Conservation (phyloP, 192 early-diverging fungal genomes). For the Chytriomyces sp. region DNA sequence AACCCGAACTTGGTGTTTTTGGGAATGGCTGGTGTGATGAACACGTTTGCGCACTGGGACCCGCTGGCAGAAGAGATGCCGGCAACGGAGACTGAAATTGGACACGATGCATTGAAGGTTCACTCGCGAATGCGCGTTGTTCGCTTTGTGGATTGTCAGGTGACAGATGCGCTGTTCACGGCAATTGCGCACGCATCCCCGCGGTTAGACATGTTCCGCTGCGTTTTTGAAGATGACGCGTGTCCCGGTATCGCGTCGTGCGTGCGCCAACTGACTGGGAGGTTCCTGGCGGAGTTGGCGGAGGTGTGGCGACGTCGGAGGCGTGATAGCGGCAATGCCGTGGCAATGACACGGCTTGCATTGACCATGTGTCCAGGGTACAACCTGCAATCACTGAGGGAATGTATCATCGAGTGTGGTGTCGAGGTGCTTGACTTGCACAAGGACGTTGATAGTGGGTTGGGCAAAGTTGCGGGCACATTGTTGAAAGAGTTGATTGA, state of each 20-base stretch:
- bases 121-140: constrained; percentile 45
- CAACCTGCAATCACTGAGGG: constrained; percentile 35
- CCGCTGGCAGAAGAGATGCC: no score
- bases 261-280: constrained; percentile 41
- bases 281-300: constrained; percentile 32
- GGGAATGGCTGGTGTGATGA: constrained; percentile 55
- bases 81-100: neutral
- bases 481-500: constrained; percentile 37
- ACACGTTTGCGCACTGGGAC: neutral
- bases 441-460: constrained; percentile 49
- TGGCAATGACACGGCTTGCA: constrained; percentile 40
- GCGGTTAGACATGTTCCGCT: constrained; percentile 47
- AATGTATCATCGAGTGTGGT: constrained; percentile 34
- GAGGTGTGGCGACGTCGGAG: neutral
- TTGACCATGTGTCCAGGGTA: constrained; percentile 52
- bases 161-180: constrained; percentile 46
- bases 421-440: constrained; percentile 53
- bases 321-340: neutral
- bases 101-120: constrained; percentile 11
- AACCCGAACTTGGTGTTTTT: constrained; percentile 46
- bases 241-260: constrained; percentile 47
- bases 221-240: constrained; percentile 59
- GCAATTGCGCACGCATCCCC: constrained; percentile 37
- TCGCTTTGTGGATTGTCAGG: constrained; percentile 61
- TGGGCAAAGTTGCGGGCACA: constrained; percentile 46